Base-by-base conservation (phyloP, 1,284 basidiomycete genomes). In the Pseudozyma pruni region DNA sequence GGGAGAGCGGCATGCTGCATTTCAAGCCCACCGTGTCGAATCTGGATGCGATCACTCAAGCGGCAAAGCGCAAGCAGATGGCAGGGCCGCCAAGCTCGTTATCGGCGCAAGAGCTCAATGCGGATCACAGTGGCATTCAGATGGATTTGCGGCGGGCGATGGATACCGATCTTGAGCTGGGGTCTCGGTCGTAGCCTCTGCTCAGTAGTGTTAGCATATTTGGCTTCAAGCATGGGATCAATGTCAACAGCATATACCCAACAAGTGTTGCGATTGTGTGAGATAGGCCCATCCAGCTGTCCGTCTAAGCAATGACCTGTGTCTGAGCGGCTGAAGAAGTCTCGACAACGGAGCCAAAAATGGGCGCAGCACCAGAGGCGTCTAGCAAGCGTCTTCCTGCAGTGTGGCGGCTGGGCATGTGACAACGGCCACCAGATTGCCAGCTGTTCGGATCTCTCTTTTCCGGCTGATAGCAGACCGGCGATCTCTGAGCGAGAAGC, bases 21-120 rank as follows among this genome's bases (percentile, higher is more conserved):
- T 64, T 71, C 50, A 66, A 71, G 50, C 68, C 68, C 0, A 71
- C 68, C n/a, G 61, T 71, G 8, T 66, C 61, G 17, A 71, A 71
- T 20, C 53, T 71, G 13, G 56, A 70, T 8, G 67, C 67, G 1
- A 70, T 70, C 40, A 59, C 47, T n/a, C 39, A 46, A 45, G 56
- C 59, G 10, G 67, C 67, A 2, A 63, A 59, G 37, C 42, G 57
- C 23, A 58, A 59, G 48, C 54, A 69, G 51, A 46, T 40, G 2
- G 56, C 33, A 7, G 60, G 50, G 0, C 67, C 51, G 9, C 67
- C 60, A 1, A 70, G 52, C 38, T 51, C 48, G 3, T 32, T 70
- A 17, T 60, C 52, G n/a, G 67, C 67, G 22, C 67, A 64, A 37
- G 55, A 70, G 47, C 56, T 70, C 31, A 70, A 70, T 41, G 67